Percentiles rank a stretch among this genome's conserved stretches.
phyloP scores from a whole-genome alignment of 371 early-diverging fungal species.

The Mucor circinelloides region DNA sequence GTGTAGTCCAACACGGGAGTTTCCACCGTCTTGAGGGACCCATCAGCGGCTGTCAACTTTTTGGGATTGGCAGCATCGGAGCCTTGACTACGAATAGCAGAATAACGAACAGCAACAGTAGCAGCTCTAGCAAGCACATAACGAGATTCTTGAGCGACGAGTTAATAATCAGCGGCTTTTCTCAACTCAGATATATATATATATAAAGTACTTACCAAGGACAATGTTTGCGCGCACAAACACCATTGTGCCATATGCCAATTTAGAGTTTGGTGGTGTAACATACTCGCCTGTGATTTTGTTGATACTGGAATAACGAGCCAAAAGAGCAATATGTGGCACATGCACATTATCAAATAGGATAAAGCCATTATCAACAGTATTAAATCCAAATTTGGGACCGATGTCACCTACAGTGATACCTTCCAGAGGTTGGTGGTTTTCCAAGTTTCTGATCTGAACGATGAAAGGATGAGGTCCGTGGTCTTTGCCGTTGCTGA shows the following conservation, averaged over 20 bases:
- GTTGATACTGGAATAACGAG: slow-evolving; percentile 70
- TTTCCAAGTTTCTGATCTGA: slow-evolving; percentile 68
- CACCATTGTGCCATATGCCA: slow-evolving; percentile 85
- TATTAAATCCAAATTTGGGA: slow-evolving; percentile 78
- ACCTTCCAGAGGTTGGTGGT: slow-evolving; percentile 68
- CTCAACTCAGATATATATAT: no score
- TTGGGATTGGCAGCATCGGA: slow-evolving; percentile 59
- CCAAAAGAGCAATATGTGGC: slow-evolving; percentile 74
- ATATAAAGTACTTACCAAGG: slow-evolving; percentile 29
- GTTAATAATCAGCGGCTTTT: no score
- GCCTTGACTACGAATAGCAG: slow-evolving; percentile 83
- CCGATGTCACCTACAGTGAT: slow-evolving; percentile 82
- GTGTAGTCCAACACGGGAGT: slow-evolving; percentile 81
- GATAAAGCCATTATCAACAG: slow-evolving; percentile 87
- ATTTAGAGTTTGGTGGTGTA: slow-evolving; percentile 77
- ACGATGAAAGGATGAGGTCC: slow-evolving; percentile 82
- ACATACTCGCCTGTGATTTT: slow-evolving; percentile 69
- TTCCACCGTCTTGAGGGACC: slow-evolving; percentile 49
- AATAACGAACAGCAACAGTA: slow-evolving; percentile 81
- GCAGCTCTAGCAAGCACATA: slow-evolving; percentile 77
- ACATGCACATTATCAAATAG: slow-evolving; percentile 72
- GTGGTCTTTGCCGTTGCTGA: slow-evolving; percentile 67
- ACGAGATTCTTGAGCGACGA: slow-evolving; percentile 46
- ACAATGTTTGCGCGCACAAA: slow-evolving; percentile 70
- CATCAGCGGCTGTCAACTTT: slow-evolving; percentile 31